Percentiles rank a stretch among this genome's conserved stretches.
phyloP scores from a whole-genome alignment of 352 stramenopile species.

The Phytopythium oedochilum region DNA sequence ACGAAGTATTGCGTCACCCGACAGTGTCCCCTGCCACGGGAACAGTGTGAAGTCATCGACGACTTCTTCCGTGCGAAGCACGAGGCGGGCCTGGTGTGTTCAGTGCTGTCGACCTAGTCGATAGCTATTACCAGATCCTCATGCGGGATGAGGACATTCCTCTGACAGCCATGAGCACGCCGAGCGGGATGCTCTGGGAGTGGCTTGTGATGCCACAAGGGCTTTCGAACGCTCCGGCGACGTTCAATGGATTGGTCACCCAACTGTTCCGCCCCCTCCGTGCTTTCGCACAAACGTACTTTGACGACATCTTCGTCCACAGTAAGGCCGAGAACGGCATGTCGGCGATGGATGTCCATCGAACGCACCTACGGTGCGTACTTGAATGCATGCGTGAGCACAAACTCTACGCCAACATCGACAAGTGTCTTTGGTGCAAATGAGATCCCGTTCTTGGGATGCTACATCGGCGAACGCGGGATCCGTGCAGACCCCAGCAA shows the following conservation, averaged over 20 bases:
- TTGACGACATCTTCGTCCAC: constrained; percentile 26
- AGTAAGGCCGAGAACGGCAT: constrained; percentile 6
- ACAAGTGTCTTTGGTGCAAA: constrained; percentile 20
- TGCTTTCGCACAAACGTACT: constrained; percentile 13
- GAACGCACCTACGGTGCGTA: constrained; percentile 11
- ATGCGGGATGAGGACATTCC: constrained; percentile 12
- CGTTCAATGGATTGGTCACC: constrained; percentile 18
- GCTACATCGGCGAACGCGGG: constrained; percentile 10
- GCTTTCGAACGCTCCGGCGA: constrained; percentile 16
- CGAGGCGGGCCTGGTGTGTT: constrained; percentile 8
- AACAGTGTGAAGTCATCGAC: neutral
- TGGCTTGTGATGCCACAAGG: constrained; percentile 22
- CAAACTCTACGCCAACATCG: constrained; percentile 19
- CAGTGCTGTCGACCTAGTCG: constrained; percentile 18
- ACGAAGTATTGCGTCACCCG: neutral
- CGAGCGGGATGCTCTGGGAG: constrained; percentile 8
- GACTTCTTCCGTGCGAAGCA: too few relatives aligned
- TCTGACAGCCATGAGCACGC: constrained; percentile 15
- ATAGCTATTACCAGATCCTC: constrained; percentile 29
- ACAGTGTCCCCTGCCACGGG: neutral
- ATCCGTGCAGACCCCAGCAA: constrained; percentile 17
- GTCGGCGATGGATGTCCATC: constrained; percentile 13
- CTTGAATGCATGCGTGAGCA: constrained; percentile 15
- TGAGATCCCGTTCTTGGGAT: constrained; percentile 22
- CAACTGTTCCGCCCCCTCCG: constrained; percentile 8